These are phyloP conservation scores for Talaromyces ruber DNA, from an alignment of 495 filamentous ascomycete species.

Conservation along the genomic window DNA sequence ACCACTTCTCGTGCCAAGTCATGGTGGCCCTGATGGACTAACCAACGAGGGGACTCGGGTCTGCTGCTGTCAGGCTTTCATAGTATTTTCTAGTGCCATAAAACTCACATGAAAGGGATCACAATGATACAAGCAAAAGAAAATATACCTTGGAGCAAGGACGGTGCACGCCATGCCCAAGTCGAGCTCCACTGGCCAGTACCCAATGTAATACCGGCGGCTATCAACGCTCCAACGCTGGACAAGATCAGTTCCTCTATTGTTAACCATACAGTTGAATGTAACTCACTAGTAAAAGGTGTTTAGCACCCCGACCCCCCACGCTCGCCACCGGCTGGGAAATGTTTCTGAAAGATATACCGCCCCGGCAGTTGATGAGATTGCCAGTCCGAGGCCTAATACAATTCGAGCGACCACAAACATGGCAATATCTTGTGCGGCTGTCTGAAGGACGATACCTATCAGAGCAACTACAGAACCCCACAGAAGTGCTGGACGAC, in stretches of 20 bases:
- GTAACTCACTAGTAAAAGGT: slow-evolving; percentile 36
- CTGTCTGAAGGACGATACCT: slow-evolving; percentile 38
- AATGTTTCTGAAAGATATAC: slow-evolving; percentile 38
- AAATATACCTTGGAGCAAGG: slow-evolving; percentile 45
- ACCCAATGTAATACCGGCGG: slow-evolving; percentile 43
- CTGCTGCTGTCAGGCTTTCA: neutral
- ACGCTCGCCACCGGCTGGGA: slow-evolving; percentile 32
- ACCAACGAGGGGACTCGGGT: slow-evolving; percentile 46
- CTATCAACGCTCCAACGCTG: slow-evolving; percentile 33
- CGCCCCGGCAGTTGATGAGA: slow-evolving; percentile 27
- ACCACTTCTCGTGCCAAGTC: slow-evolving; percentile 25
- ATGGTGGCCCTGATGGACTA: slow-evolving; percentile 28
- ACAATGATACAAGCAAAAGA: slow-evolving; percentile 43
- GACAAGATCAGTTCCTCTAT: neutral
- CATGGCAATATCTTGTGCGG: slow-evolving; percentile 40
- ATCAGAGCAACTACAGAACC: slow-evolving; percentile 30
- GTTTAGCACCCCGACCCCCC: slow-evolving; percentile 38
- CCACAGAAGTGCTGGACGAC: slow-evolving; percentile 37
- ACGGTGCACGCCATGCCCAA: slow-evolving; percentile 47
- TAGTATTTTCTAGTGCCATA: neutral
- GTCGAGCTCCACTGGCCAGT: slow-evolving; percentile 39
- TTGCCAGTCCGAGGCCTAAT: slow-evolving; percentile 30
- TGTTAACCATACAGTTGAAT: neutral
- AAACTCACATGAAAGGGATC: slow-evolving; percentile 35
- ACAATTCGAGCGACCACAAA: slow-evolving; percentile 35